A percentile compares a stretch with the other conserved stretches of the same genome.
These are phyloP conservation scores for Pyrus hybrid DNA, from an alignment of 331 rosid species.

Conservation along the genomic window DNA sequence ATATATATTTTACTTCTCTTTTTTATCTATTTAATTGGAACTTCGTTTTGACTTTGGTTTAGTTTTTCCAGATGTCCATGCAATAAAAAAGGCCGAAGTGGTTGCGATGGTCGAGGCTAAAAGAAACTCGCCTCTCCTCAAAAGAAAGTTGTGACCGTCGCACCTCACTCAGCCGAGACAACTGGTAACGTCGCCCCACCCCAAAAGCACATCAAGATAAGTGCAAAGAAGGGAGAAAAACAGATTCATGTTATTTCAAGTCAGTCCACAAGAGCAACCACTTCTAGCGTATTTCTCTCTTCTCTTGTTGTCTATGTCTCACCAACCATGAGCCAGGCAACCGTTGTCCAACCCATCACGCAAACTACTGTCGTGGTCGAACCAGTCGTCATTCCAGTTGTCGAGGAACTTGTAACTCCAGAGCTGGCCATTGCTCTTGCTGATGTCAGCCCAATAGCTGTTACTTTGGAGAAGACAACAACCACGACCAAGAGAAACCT, in stretches of 20 bases:
- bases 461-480: fast-evolving
- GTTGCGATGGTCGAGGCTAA: fast-evolving
- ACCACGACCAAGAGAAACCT: fast-evolving
- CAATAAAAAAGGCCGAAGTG: fast-evolving
- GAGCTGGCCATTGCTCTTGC: fast-evolving
- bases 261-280: too few species aligned
- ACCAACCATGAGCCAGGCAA: fast-evolving
- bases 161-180: fast-evolving
- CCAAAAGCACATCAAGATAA: fast-evolving
- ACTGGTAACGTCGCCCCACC: too few species aligned
- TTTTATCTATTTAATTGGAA: fast-evolving
- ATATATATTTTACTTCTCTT: too few species aligned
- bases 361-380: fast-evolving
- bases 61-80: fast-evolving
- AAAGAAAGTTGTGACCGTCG: fast-evolving
- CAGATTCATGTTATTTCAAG: too few species aligned
- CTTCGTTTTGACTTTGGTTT: fast-evolving
- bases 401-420: fast-evolving
- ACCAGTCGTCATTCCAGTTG: fast-evolving
- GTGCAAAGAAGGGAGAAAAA: fast-evolving
- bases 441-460: fast-evolving
- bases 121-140: fast-evolving
- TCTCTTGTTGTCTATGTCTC: fast-evolving
- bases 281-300: fast-evolving
- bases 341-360: fast-evolving